Base-by-base conservation (phyloP, 192 early-diverging fungal species). In the Rhizophagus sp. region DNA sequence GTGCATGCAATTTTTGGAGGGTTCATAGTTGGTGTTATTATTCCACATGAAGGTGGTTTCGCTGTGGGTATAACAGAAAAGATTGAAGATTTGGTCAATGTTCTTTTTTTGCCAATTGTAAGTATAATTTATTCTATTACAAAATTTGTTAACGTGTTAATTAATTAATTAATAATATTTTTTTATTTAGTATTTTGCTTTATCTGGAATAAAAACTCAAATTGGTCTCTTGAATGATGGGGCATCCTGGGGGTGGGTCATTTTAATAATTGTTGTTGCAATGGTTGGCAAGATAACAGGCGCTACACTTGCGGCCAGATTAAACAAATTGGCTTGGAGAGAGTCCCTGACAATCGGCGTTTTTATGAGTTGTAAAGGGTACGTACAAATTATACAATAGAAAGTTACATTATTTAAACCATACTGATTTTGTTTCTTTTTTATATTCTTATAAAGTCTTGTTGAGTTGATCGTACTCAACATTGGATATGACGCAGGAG, bases 401-500 rank as follows among this genome's bases (percentile, higher is more conserved):
- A 63, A 33, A 79, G 30, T 39, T 69, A 44, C 22, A 19, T 30
- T 50, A 30, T 78, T 50, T 72, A 41, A 4, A 30, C n/a, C 52
- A 65, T 61, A 15, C 24, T 49, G 15, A 67, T 66, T 67, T 47
- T 30, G 30, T 1, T 30, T 78, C 67, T 64, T 13, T 66, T 39
- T 75, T 70, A 68, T 75, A 75, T 66, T 61, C 15, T 41, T 83
- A 84, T 66, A 24, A 74, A 92, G 94, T 62, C 87, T 99, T 36
- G 95, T 99, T 25, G 97, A 99, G 83, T 87, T 99, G 9, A 97
- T 98, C 76, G 96, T 99, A 41, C 89, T 99, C 10, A 99, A 99
- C 85, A 91, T 99, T 76, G 97, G 97, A 13, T 87, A 93, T 77
- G 86, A 94, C 50, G 94, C 96, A 2, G 90, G 90, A 10, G 94